Percentiles rank a stretch among this genome's conserved stretches.
Evolutionary conservation across 768 basidiomycete species (phyloP).

Genomic region (Mycena haematopus): DNA sequence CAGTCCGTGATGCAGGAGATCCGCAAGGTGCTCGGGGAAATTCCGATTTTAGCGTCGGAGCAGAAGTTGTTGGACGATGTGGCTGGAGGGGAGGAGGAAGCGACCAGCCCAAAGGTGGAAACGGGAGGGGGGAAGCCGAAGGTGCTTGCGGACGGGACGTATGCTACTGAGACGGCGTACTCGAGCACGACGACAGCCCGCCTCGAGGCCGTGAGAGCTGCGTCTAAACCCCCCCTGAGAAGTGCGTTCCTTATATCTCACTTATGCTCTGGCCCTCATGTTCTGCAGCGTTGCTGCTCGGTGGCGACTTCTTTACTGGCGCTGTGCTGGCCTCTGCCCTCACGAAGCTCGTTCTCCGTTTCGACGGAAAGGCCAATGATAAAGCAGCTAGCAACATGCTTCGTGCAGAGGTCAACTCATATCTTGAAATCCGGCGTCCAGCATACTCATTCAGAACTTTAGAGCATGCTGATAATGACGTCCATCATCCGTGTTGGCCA

Average conservation of each 20-base stretch:
- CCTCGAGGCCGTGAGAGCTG: constrained; percentile 84
- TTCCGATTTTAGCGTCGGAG: constrained; percentile 95
- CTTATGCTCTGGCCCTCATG: neutral
- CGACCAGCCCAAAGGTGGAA: constrained; percentile 55
- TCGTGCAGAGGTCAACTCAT: constrained; percentile 75
- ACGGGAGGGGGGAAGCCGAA: constrained; percentile 64
- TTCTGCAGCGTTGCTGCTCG: constrained; percentile 76
- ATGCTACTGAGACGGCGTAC: constrained; percentile 95
- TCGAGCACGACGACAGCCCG: constrained; percentile 64
- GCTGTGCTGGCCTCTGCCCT: constrained; percentile 88
- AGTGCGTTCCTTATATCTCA: constrained; percentile 47
- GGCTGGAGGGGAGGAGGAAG: constrained; percentile 55
- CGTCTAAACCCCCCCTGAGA: constrained; percentile 89
- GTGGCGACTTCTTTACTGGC: constrained; percentile 97
- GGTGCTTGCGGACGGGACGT: constrained; percentile 95
- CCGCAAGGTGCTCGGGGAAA: constrained; percentile 88
- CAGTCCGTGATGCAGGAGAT: constrained; percentile 77
- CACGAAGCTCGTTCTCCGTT: constrained; percentile 90
- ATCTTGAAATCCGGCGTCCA: neutral
- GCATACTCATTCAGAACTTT: neutral
- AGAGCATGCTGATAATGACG: constrained; percentile 94
- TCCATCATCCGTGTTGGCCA: constrained; percentile 97
- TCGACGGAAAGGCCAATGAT: constrained; percentile 59
- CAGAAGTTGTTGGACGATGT: constrained; percentile 83
- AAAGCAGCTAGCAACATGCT: constrained; percentile 64